Percentiles rank a stretch among this genome's conserved stretches.
phyloP scores from a whole-genome alignment of 768 basidiomycete species.

The Pleurotus ostreatus region DNA sequence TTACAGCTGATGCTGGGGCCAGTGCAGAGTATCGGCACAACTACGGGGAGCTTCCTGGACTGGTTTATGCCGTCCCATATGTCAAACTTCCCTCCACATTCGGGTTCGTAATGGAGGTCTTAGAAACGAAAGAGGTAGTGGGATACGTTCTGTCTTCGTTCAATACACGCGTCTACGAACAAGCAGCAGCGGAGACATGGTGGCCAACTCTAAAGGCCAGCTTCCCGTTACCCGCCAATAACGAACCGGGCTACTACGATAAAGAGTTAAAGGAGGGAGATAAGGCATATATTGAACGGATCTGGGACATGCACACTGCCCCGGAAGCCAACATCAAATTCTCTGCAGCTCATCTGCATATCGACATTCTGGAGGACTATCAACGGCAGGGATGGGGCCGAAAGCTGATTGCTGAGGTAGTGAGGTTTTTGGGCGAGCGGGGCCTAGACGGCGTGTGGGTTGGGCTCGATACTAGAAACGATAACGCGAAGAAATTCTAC shows the following conservation, averaged over 20 bases:
- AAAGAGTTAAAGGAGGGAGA: slow-evolving; percentile 30
- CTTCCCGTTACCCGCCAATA: slow-evolving; percentile 37
- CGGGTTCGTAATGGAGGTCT: slow-evolving; percentile 71
- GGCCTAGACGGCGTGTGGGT: slow-evolving; percentile 59
- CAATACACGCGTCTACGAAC: slow-evolving; percentile 65
- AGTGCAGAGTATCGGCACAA: slow-evolving; percentile 63
- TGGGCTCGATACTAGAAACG: slow-evolving; percentile 63
- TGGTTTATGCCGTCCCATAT: slow-evolving; percentile 76
- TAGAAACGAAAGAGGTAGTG: slow-evolving; percentile 44
- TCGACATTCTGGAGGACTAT: slow-evolving; percentile 64
- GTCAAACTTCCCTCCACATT: slow-evolving; percentile 62
- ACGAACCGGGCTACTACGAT: slow-evolving; percentile 27
- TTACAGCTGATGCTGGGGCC: slow-evolving; percentile 68
- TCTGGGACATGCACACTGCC: slow-evolving; percentile 30
- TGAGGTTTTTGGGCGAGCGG: slow-evolving; percentile 48
- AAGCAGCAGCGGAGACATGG: slow-evolving; percentile 52
- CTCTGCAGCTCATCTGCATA: slow-evolving; percentile 73
- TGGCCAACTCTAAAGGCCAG: slow-evolving; percentile 58
- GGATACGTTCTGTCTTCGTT: slow-evolving; percentile 69
- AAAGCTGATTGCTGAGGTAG: slow-evolving; percentile 51
- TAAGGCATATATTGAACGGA: slow-evolving; percentile 1
- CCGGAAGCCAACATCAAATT: slow-evolving; percentile 55
- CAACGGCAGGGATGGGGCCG: slow-evolving; percentile 72
- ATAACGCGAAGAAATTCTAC: slow-evolving; percentile 59
- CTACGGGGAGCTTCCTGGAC: slow-evolving; percentile 60